Evolutionary conservation across 139 green algal genomes (phyloP), one percentile per base, ranked within the genome.

Genomic region (Chlamydomonas schloesseri): DNA sequence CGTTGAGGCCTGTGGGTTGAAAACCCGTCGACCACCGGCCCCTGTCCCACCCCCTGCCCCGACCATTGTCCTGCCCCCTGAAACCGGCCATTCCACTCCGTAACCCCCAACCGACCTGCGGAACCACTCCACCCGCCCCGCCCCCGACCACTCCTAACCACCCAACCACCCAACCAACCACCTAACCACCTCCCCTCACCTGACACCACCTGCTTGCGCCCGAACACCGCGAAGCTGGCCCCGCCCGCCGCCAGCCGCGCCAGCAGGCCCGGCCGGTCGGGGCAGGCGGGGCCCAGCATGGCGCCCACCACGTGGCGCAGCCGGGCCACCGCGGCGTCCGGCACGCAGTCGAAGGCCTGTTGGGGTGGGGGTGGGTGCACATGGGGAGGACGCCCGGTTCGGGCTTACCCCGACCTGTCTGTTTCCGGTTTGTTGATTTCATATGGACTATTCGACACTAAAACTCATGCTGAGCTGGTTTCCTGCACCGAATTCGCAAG

Each of bases 211-310:
- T 91, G 79, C 20, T 93, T 31, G 21, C 82, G 81, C 3, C 92
- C 94, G 65, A 97, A 96, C 71, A 98, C 94, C 20, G 91, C 95
- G 42, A 97, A 74, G 20, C 89, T 88, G 24, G 90, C 90, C 6
- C 91, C 83, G 23, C 71, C 70, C n/a, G 76, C 53, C 15, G 55
- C 26, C 75, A 97, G 71, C 0, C 84, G 75, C 46, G 90, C 34
- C 60, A 96, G 36, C 20, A 96, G 68, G 5, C 47, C 71, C 1
- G 50, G n/a, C n/a, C n/a, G 17, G 1, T 50, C 42, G 42, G 89
- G 87, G 21, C 58, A 77, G 24, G 83, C 65, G 2, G 62, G n/a
- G n/a, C n/a, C 42, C 71, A 96, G 73, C 90, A 96, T 94, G 72
- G 62, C 42, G 0, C 31, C 68, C 0, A 94, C 67, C 9, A 90